Evolutionary conservation across 148 eudicot species (phyloP), one percentile per base, ranked within the genome.

Genomic region (Talinum fruticosum): DNA sequence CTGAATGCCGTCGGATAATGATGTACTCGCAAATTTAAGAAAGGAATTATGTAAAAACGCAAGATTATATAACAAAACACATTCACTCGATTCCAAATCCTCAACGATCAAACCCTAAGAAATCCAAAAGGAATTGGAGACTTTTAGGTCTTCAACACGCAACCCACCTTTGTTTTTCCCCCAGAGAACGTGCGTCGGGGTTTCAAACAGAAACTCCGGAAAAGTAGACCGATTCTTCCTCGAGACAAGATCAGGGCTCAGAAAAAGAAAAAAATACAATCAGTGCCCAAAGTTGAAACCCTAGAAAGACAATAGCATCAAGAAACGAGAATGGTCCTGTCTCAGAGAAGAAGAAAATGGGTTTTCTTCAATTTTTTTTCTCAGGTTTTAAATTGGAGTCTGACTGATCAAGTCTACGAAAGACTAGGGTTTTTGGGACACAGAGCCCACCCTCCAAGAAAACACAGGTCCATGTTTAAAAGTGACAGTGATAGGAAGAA

Each of bases 181-280:
- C 6, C 8, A 21, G 41, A 74, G 44, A 74, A 74, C 66, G 66
- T 74, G 66, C 66, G 65, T 33, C 35, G 66, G 66, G 66, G 76
- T 47, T 72, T 51, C 16, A 37, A 29, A 32, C 28, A 72, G 32
- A 74, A 35, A 73, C 10, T 28, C 75, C 72, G 26, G 36, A 45
- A 53, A 74, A 74, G 66, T 34, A 74, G 34, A 57, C 41, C 44
- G 29, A 0, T 57, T 34, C 44, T 69, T 69, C 8, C 64, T 47
- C 24, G 54, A 72, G 33, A 79, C 32, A 79, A 64, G 81, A 78
- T 79, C 69, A 68, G 57, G 71, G 61, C 81, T 78, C 75, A 44
- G 69, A 72, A 78, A 38, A 6, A 18, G 19, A 51, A 51, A 51
- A 51, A 41, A 8, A 41, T 41, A 41, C 2, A 41, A 34, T 30